Base-by-base conservation (phyloP, 768 basidiomycete genomes). In the Rickenella mellea region DNA sequence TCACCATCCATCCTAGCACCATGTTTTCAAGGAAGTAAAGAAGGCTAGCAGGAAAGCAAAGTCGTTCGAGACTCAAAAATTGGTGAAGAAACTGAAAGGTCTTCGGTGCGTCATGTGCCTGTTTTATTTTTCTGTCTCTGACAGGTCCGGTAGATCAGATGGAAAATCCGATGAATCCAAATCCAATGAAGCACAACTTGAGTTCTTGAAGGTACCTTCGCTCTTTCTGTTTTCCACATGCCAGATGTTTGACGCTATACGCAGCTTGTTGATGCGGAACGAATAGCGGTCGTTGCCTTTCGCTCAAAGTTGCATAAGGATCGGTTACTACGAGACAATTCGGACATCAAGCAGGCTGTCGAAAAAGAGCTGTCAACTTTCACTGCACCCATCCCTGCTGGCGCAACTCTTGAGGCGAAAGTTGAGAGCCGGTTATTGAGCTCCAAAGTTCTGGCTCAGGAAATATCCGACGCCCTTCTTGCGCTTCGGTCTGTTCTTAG, bases 1-100 rank as follows among this genome's bases (percentile, higher is more conserved):
- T 45, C 38, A 49, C 39, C 39, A 28, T 49, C 47, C 42, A 40
- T 49, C 29, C 57, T 43, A 94, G 91, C 78, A 85, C 51, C 86
- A 86, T 56, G 74, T 74, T 44, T 55, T 83, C 39, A 83, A 75
- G 55, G 81, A 83, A 49, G 72, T 85, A 7, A 71, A 73, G 48
- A 84, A 83, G 51, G 74, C 80, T 4, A 75, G 82, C 22, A 93
- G 89, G 65, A 87, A 83, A 53, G 82, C 83, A 8, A 87, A 78
- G 56, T 63, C 73, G 0, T 85, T 87, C 47, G 91, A 94, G 63
- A 76, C 74, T 1, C 85, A 82, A 58, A 84, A 82, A 56, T 60
- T 83, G n/a, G 72, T 91, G 44, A 93, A 90, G 67, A 80, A 76
- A 59, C 63, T 92, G 22, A 90, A 85, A 58, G 70, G 67, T 20